Base-by-base conservation (phyloP, 1,284 basidiomycete genomes). In the Trametes hirsuta region DNA sequence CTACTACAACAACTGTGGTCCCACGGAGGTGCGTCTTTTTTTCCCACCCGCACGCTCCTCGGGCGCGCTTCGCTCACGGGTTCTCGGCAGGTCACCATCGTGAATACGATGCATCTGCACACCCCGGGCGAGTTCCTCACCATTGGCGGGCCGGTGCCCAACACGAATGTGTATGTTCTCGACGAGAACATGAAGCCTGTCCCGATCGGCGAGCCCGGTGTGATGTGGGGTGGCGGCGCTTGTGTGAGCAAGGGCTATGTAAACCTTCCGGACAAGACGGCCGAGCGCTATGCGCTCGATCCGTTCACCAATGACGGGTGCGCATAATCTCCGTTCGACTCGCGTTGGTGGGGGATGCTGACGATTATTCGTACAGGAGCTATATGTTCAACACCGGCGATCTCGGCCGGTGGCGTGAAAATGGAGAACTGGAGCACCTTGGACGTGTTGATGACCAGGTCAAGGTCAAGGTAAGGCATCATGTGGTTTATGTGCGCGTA, bases 381-480 rank as follows among this genome's bases (percentile, higher is more conserved):
- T 74, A 77, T 63, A 86, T 86, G 84, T 85, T 85, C 70, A 84
- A 84, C 65, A 86, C 84, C 47, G 83, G 83, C 0, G 84, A 85
- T 65, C 74, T 86, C 34, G 83, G 83, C 25, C 76, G 79, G 48
- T 86, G 84, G 84, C 74, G 76, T 53, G 64, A 74, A 6, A 79
- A 82, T 58, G 84, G 84, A 11, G 78, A 77, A 37, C 71, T 86
- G 14, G 82, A 85, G 59, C 82, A 83, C 64, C 76, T 85, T 22
- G 84, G 84, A 6, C 73, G 84, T 56, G 79, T 83, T 48, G 84
- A 86, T 68, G 82, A 85, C 66, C 84, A 77, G 50, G 75, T 77
- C 55, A 77, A 86, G 70, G 80, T 86, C 58, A 85, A 85, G 72
- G 75, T 83, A 63, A 75, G 81, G 72, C 75, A 35, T 15, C 12